phyloP scores from a whole-genome alignment of 2,329 filamentous ascomycete genomes.

The Pseudogymnoascus sp. region DNA sequence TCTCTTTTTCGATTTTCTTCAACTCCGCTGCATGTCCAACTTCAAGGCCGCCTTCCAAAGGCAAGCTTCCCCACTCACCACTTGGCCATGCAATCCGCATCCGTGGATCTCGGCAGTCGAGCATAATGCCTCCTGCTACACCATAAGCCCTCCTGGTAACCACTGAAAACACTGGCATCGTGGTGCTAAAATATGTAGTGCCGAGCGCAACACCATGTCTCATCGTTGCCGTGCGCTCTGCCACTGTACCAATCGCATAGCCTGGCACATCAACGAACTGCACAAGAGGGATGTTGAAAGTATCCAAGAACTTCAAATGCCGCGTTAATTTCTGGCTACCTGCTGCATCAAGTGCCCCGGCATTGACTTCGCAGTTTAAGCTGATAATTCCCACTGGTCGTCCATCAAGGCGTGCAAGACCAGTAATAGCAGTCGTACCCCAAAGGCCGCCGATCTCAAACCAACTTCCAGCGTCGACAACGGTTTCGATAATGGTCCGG shows the following conservation, averaged over 20 bases:
- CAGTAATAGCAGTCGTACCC: slow-evolving; percentile 56
- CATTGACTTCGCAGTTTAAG: slow-evolving; percentile 54
- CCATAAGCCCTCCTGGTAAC: slow-evolving; percentile 55
- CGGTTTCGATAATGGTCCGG: slow-evolving; percentile 47
- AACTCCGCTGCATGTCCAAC: slow-evolving; percentile 56
- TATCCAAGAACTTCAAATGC: slow-evolving; percentile 56
- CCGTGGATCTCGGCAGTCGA: slow-evolving; percentile 54
- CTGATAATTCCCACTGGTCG: slow-evolving; percentile 53
- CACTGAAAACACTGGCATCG: slow-evolving; percentile 56
- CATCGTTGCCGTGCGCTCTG: slow-evolving; percentile 59
- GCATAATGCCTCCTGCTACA: slow-evolving; percentile 58
- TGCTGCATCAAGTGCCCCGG: slow-evolving; percentile 53
- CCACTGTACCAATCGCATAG: slow-evolving; percentile 57
- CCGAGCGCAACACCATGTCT: slow-evolving; percentile 56
- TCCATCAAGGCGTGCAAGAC: slow-evolving; percentile 52
- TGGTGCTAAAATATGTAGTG: slow-evolving; percentile 56
- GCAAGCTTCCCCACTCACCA: slow-evolving; percentile 56
- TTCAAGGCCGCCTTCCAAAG: slow-evolving; percentile 58
- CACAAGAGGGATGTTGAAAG: slow-evolving; percentile 58
- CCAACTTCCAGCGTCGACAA: slow-evolving; percentile 50
- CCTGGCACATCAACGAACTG: slow-evolving; percentile 59
- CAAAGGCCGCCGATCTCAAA: slow-evolving; percentile 60
- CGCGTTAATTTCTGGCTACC: slow-evolving; percentile 55
- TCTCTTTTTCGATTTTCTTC: slow-evolving; percentile 45
- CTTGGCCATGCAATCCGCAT: slow-evolving; percentile 58